Evolutionary conservation across 2,329 filamentous ascomycete species (phyloP).

Genomic region (Neocucurbitaria cava): DNA sequence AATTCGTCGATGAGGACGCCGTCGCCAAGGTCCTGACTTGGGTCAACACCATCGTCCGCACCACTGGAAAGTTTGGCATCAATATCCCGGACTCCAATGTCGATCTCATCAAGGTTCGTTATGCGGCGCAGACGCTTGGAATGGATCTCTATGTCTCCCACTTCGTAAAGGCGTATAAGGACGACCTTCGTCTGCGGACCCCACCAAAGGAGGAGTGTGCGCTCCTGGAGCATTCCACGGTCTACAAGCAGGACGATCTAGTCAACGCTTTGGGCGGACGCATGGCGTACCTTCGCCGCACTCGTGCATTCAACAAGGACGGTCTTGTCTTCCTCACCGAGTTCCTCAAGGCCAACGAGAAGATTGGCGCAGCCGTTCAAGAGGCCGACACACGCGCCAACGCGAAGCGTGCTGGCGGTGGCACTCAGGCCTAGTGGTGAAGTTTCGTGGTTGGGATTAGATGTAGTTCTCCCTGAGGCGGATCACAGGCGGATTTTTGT

Average conservation of each 20-base stretch:
- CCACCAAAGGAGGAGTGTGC: neutral
- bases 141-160: slow-evolving; percentile 6
- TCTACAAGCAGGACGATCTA: neutral
- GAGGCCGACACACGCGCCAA: neutral
- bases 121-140: slow-evolving; percentile 1
- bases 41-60: neutral
- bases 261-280: slow-evolving; percentile 1
- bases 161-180: neutral
- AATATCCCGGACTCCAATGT: neutral
- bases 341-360: neutral
- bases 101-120: slow-evolving; percentile 1
- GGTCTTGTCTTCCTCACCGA: neutral
- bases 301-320: neutral
- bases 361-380: neutral
- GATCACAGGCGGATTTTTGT: too few species aligned
- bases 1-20: neutral
- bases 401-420: neutral
- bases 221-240: neutral
- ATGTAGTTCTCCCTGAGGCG: too few species aligned
- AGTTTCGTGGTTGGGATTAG: too few species aligned
- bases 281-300: slow-evolving; percentile 7
- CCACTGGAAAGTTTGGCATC: neutral
- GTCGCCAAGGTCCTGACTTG: neutral
- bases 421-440: neutral
- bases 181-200: neutral